phyloP scores from a whole-genome alignment of 129 eudicot genomes.

The Rutidosis leptorrhynchoides region DNA sequence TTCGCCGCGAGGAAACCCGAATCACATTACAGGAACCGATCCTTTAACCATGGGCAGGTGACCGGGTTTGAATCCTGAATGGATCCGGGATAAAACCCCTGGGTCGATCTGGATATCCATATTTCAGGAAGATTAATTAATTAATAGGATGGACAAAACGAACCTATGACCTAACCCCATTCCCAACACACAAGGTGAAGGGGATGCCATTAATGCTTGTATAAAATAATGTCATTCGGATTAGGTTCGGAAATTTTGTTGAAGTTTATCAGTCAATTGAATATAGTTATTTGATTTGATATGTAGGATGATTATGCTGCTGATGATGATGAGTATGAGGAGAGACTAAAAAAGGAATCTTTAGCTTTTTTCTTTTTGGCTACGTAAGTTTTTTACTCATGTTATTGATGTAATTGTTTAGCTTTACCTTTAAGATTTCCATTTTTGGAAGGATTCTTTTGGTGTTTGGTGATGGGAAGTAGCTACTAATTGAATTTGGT shows the following conservation, averaged over 20 bases:
- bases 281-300: constrained; percentile 12
- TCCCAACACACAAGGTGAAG: too few species aligned
- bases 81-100: too few species aligned
- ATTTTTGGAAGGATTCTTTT: not conserved
- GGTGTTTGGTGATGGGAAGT: too few species aligned
- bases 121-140: too few species aligned
- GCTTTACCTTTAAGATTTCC: not conserved
- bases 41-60: too few species aligned
- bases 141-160: too few species aligned
- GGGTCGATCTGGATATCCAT: too few species aligned
- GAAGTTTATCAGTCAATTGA: not conserved
- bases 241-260: not conserved
- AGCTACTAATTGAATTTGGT: constrained; percentile 26
- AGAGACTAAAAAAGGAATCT: constrained; percentile 78
- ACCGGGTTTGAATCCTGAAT: too few species aligned
- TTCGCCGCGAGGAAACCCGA: too few species aligned
- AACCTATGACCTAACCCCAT: too few species aligned
- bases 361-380: constrained; percentile 90
- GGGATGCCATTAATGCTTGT: too few species aligned
- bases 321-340: constrained; percentile 88
- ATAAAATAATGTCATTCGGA: not conserved
- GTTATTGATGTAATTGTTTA: constrained; percentile 2
- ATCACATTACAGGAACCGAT: too few species aligned
- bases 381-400: constrained; percentile 62
- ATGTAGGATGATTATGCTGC: constrained; percentile 94